Evolutionary conservation across 1,284 basidiomycete species (phyloP), one percentile per base, ranked within the genome.

Genomic region (Neotropicomus parvogracilis): DNA sequence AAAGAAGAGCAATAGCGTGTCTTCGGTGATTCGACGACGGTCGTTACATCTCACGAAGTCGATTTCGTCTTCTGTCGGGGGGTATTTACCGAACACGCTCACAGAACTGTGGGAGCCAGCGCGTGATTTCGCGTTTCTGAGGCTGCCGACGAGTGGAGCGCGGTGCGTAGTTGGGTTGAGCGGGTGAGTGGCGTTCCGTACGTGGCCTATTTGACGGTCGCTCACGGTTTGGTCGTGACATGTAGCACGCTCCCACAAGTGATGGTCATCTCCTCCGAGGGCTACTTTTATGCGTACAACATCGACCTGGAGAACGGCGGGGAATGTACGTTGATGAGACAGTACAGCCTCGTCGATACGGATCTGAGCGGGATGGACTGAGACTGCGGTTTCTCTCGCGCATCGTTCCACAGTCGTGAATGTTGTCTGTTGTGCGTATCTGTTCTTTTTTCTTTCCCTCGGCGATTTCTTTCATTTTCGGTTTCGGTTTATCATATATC

Each of bases 61-160:
- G 48, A 67, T 95, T 29, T 88, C 91, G 0, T 79, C 87, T 12
- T 87, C 87, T 0, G 82, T 95, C 12, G 93, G 95, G 6, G 88
- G 89, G 0, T 97, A 97, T 64, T 77, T 98, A 7, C 97, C 95
- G 0, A 87, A 87, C 57, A 85, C 91, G 2, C 69, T 99, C 31
- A 91, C 94, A 10, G 95, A 97, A 66, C 87, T 98, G 73, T 99
- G 95, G 95, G 97, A 99, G 62, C 95, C 97, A 0, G 80, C 88
- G 40, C 77, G 97, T 4, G 95, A 97, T 65, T 99, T 99, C 67
- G 95, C 97, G 0, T 95, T 83, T 66, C 73, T 97, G 52, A 86
- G 91, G 63, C 70, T 99, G 28, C 92, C 95, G n/a, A 80, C 79
- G 1, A 81, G 79, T 37, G 91, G 91, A 5, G 82, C 81, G 14